Conservation (phyloP, 1,284 basidiomycete genomes). For the Rhodotorula sp. region DNA sequence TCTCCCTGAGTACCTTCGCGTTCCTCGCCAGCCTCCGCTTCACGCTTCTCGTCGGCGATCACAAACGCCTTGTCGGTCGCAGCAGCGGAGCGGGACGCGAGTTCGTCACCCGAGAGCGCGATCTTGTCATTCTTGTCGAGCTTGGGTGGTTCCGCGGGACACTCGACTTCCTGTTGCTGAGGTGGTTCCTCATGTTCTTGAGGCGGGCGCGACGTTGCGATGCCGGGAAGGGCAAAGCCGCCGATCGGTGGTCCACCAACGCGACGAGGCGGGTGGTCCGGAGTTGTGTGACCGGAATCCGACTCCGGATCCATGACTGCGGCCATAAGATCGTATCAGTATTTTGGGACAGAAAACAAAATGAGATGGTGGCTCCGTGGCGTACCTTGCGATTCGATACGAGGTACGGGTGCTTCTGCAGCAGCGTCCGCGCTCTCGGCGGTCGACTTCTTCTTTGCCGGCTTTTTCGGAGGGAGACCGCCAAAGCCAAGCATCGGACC, state of each 20-base stretch:
- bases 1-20: constrained; percentile 49
- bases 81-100: constrained; percentile 31
- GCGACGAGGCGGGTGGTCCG: constrained; percentile 15
- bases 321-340: background rate
- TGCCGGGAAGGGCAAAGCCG: constrained; percentile 33
- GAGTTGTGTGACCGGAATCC: background rate
- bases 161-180: background rate
- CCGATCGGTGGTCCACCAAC: constrained; percentile 30
- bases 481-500: constrained; percentile 34
- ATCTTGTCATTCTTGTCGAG: constrained; percentile 1
- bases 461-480: constrained; percentile 10
- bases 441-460: constrained; percentile 23
- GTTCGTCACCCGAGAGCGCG: background rate
- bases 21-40: constrained; percentile 43
- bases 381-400: constrained; percentile 16
- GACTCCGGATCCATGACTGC: constrained; percentile 7
- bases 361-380: background rate
- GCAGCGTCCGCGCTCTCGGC: constrained; percentile 11
- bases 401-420: background rate
- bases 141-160: background rate
- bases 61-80: constrained; percentile 2
- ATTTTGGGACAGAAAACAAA: background rate
- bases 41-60: background rate
- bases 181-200: constrained; percentile 12
- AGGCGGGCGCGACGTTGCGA: constrained; percentile 4